phyloP scores from a whole-genome alignment of 2,329 filamentous ascomycete genomes.

The Exophiala lecanii-corni region DNA sequence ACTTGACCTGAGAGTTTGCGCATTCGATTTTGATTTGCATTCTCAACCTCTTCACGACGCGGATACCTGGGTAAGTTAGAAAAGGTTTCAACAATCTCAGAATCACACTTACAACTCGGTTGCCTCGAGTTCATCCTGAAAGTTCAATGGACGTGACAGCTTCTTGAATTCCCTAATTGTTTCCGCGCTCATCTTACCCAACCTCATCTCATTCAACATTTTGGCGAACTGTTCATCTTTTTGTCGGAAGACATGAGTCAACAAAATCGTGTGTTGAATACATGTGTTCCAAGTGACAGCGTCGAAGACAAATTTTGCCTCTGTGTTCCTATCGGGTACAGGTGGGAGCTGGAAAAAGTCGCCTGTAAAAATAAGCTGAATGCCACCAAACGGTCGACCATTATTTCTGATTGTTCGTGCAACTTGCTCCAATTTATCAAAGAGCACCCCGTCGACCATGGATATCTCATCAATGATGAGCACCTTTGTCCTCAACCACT shows the following conservation, averaged over 20 bases:
- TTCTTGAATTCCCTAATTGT: conserved; percentile 73
- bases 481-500: conserved; percentile 84
- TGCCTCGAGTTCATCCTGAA: conserved; percentile 70
- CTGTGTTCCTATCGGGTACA: conserved; percentile 71
- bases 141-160: conserved; percentile 65
- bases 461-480: conserved; percentile 93
- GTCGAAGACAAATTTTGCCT: conserved; percentile 87
- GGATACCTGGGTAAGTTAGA: conserved; percentile 60
- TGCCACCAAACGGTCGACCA: conserved; percentile 87
- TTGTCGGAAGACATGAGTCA: conserved; percentile 95
- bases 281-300: conserved; percentile 86
- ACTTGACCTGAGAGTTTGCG: conserved; percentile 63
- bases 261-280: conserved; percentile 90
- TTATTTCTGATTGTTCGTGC: conserved; percentile 84
- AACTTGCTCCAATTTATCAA: conserved; percentile 90
- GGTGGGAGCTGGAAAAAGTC: conserved; percentile 98
- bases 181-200: conserved; percentile 71
- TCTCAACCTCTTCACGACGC: conserved; percentile 82
- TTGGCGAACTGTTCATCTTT: conserved; percentile 82
- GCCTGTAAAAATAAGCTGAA: conserved; percentile 90
- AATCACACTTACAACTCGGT: conserved; percentile 67
- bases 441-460: conserved; percentile 96
- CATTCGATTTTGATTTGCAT: conserved; percentile 74
- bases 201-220: conserved; percentile 97
- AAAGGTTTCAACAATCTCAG: background rate